Evolutionary conservation across 495 filamentous ascomycete species (phyloP).

Genomic region (Penicillium riverlandense): DNA sequence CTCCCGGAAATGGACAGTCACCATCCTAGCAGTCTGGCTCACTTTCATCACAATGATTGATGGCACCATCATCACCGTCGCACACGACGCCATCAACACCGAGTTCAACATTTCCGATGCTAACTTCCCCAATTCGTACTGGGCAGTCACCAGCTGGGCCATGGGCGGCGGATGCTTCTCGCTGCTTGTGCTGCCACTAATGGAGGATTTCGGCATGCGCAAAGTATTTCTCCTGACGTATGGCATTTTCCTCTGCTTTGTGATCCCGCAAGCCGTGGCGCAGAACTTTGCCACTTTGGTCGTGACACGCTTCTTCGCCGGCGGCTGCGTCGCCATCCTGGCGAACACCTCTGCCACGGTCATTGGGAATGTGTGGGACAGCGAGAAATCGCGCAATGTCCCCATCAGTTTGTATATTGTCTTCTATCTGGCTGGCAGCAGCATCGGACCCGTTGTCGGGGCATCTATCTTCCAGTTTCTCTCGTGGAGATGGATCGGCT

Average conservation of each 20-base stretch:
- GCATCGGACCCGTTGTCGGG: slow-evolving; percentile 42
- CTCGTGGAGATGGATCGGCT: slow-evolving; percentile 45
- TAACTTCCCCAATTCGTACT: slow-evolving; percentile 44
- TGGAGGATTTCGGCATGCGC: slow-evolving; percentile 45
- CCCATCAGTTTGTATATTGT: slow-evolving; percentile 41
- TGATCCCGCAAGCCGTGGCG: slow-evolving; percentile 42
- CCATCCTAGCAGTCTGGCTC: slow-evolving; percentile 14
- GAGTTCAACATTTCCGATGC: slow-evolving; percentile 38
- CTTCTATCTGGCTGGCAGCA: slow-evolving; percentile 32
- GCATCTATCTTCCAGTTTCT: slow-evolving; percentile 30
- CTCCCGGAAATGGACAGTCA: slow-evolving; percentile 33
- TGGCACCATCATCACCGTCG: slow-evolving; percentile 38
- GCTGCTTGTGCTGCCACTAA: slow-evolving; percentile 41
- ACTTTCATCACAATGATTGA: slow-evolving; percentile 35
- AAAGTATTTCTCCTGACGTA: slow-evolving; percentile 38
- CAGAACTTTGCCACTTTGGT: slow-evolving; percentile 45
- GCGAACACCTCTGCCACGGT: slow-evolving; percentile 38
- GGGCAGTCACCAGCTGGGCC: slow-evolving; percentile 44
- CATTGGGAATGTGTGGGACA: slow-evolving; percentile 43
- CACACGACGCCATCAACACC: slow-evolving; percentile 28
- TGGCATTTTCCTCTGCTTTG: slow-evolving; percentile 34
- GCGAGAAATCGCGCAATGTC: slow-evolving; percentile 29
- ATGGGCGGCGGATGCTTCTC: slow-evolving; percentile 40
- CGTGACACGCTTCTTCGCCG: slow-evolving; percentile 38
- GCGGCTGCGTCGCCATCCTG: slow-evolving; percentile 38